Base-by-base conservation (phyloP, 306 rosid genomes). In the Prunus dulcis region DNA sequence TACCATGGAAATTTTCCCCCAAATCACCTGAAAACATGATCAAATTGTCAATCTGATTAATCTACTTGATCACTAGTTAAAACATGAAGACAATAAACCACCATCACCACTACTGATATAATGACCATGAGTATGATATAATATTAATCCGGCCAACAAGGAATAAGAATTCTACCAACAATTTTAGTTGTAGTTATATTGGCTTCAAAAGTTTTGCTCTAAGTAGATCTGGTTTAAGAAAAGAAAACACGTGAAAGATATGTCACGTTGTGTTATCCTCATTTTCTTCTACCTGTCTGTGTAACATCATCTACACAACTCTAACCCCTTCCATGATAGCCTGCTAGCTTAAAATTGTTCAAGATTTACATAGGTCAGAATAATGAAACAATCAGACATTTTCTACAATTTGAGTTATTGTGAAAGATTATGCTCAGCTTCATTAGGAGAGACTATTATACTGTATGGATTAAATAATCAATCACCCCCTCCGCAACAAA, bases 1-100 rank as follows among this genome's bases (percentile, higher is more conserved):
- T 57, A 96, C 89, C 99, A 96, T 96, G 52, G 99, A 89, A 84
- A 96, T 96, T 83, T 89, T 96, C 15, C 99, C 99, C 99, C 99
- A 96, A 22, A 96, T 83, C 69, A 96, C 99, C 99, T 96, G 89
- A 67, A 84, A 56, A 77, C 80, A 78, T 81, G 77, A 83, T 20
- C 23, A 57, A 64, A 17, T 22, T 53, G 73, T 73, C 64, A 23
- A 38, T 74, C 64, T 41, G 56, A 78, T 80, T 77, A 79, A 62
- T 38, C 9, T 64, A 41, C 47, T 51, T 11, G 55, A 9, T 22
- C 25, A 50, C 23, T 61, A 67, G 34, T 45, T 47, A 46, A 73
- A 73, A 72, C 12, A 41, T 15, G 66, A 72, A 17, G 23, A 58
- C 17, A 18, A 43, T 43, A 64, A 43, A 72, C 32, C 51, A 72